These are phyloP conservation scores for Entrophospora sp. DNA, from an alignment of 192 early-diverging fungal species.

Conservation along the genomic window DNA sequence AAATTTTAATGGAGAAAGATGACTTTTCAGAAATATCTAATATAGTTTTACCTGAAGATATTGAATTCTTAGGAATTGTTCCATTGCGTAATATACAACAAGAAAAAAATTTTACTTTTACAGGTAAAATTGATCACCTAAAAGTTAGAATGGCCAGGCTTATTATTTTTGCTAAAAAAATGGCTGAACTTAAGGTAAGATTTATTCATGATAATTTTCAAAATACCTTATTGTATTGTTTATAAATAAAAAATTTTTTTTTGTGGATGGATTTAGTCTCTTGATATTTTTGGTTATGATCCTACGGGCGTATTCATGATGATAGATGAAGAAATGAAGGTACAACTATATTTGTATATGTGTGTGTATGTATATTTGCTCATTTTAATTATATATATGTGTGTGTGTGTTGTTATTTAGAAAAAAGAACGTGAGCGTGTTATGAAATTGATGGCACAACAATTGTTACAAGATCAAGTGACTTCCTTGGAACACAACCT, in stretches of 20 bases:
- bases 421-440: conserved; percentile 32
- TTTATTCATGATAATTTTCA: not conserved
- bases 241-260: too few species aligned
- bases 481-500: conserved; percentile 32
- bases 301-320: conserved; percentile 25
- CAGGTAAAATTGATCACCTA: not conserved
- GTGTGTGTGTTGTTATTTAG: conserved; percentile 9
- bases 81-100: conserved; percentile 27
- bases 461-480: conserved; percentile 31
- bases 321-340: conserved; percentile 35
- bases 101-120: conserved; percentile 22
- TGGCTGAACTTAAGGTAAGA: conserved; percentile 27
- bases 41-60: conserved; percentile 28
- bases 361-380: not conserved
- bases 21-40: not conserved
- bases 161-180: conserved; percentile 20
- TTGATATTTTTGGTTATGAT: conserved; percentile 30
- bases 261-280: conserved; percentile 22
- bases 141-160: conserved; percentile 21
- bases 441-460: conserved; percentile 35
- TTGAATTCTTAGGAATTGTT: conserved; percentile 26
- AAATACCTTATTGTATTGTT: too few species aligned
- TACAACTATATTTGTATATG: conserved; percentile 16
- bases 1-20: not conserved
- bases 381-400: not conserved